Evolutionary conservation across 495 filamentous ascomycete genomes (phyloP), one percentile per base, ranked within the genome.

Genomic region (Lineolata rhizophorae): DNA sequence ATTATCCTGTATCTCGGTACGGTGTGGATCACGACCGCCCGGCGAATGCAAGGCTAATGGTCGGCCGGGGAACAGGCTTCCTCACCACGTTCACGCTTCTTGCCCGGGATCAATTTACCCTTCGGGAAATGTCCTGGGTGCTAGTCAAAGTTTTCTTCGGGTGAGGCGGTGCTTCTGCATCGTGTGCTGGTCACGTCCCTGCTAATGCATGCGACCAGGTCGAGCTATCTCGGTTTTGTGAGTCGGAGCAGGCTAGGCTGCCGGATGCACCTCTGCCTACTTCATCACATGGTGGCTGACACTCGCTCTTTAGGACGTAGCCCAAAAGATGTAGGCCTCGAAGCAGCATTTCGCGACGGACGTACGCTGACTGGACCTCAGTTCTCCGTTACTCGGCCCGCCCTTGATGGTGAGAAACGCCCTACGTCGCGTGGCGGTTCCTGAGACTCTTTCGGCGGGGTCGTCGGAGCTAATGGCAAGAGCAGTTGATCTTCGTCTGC

Each of bases 1-100:
- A 53, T 76, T 29, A 70, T 93, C 34, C 55, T 92, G 40, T 92
- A 90, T 45, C 45, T 76, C 27, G 68, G 68, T 72, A 46, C 38
- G 48, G 40, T 20, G 21, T 33, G 3, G 9, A 13, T 2, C 32
- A 3, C 18, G n/a, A 20, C 16, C 2, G 2, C 30, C 17, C 11
- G n/a, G 28, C 6, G 6, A 6, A 14, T 6, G 33, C 35, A 14
- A 6, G 16, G 27, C 16, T 29, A 36, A 9, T 39, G 29, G 34
- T 43, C 21, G 35, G 39, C 39, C 15, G 1, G 17, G 15, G 42
- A 61, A 35, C 40, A 76, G 83, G 84, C 36, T 95, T 93, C 56
- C 54, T 93, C 18, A 91, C 85, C 0, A 93, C 83, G 0, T 93
- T 94, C 46, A 75, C 78, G 1, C 69, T 93, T 37, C 66, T 95